Conservation (phyloP, 2,329 filamentous ascomycete genomes). For the Capronia americana region DNA sequence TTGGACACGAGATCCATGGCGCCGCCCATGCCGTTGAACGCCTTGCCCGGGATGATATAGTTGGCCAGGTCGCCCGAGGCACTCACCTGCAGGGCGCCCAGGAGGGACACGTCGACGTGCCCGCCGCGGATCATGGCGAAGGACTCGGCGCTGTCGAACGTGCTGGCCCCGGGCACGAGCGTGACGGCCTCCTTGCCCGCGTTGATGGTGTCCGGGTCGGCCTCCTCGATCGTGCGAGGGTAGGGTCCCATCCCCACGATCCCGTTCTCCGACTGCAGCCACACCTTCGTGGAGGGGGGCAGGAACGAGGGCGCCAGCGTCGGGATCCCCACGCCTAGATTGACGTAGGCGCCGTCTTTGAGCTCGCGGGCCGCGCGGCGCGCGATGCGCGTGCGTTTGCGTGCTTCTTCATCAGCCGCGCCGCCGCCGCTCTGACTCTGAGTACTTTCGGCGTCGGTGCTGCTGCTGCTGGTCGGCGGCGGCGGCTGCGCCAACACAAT, state of each 20-base stretch:
- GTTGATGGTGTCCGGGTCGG: slow-evolving; percentile 82
- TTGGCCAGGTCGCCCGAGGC: slow-evolving; percentile 81
- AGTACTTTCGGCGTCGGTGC: neutral
- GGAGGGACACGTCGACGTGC: slow-evolving; percentile 81
- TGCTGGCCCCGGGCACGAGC: slow-evolving; percentile 74
- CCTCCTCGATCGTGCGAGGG: slow-evolving; percentile 70
- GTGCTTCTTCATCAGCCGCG: slow-evolving; percentile 53
- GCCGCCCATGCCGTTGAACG: slow-evolving; percentile 83
- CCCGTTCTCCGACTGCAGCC: slow-evolving; percentile 87
- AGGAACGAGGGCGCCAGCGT: slow-evolving; percentile 81
- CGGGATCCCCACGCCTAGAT: slow-evolving; percentile 81
- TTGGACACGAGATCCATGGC: slow-evolving; percentile 77
- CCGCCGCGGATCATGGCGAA: slow-evolving; percentile 89
- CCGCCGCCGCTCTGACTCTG: neutral
- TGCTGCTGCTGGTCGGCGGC: slow-evolving; percentile 31
- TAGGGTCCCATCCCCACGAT: slow-evolving; percentile 84
- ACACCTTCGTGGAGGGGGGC: slow-evolving; percentile 71
- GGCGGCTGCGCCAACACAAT: slow-evolving; percentile 49
- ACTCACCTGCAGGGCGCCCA: slow-evolving; percentile 81
- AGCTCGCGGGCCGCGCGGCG: slow-evolving; percentile 79
- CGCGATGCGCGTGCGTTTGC: slow-evolving; percentile 73
- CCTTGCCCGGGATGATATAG: slow-evolving; percentile 89
- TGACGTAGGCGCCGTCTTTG: slow-evolving; percentile 79
- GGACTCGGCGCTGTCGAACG: slow-evolving; percentile 80
- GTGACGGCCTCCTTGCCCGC: slow-evolving; percentile 89